Conservation (phyloP, 108 stramenopile genomes). For the Cylindrotheca fusiformis region DNA sequence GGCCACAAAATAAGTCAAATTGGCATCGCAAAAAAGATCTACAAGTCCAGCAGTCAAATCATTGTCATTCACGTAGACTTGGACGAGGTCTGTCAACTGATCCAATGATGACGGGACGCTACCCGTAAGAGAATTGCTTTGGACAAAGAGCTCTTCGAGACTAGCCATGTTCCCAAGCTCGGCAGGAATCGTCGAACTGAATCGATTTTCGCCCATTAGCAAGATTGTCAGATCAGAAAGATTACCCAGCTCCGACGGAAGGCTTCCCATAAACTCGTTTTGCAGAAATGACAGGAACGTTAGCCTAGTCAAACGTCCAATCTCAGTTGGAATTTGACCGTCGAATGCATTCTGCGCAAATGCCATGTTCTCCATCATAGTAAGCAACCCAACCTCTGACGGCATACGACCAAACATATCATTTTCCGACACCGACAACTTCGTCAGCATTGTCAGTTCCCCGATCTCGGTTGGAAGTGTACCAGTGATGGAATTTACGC, state of each 20-base stretch:
- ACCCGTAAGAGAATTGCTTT: conserved; percentile 27
- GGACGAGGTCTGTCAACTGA: conserved; percentile 25
- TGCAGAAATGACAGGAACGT: background rate
- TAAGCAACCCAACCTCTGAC: background rate
- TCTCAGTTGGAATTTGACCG: conserved; percentile 33
- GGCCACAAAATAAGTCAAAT: too few relatives aligned
- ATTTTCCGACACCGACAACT: background rate
- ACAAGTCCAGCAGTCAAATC: too few relatives aligned
- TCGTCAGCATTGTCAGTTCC: conserved; percentile 16
- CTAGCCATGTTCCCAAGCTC: conserved; percentile 21
- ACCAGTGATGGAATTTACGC: conserved; percentile 52
- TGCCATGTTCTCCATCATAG: too few relatives aligned
- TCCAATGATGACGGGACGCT: conserved; percentile 40
- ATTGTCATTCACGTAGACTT: conserved; percentile 10
- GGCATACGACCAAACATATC: conserved; percentile 26
- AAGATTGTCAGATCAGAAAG: conserved; percentile 18
- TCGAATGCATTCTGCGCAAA: too few relatives aligned
- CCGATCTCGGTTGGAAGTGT: conserved; percentile 55
- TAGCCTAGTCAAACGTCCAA: conserved; percentile 30
- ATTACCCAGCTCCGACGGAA: conserved; percentile 24
- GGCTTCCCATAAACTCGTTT: conserved; percentile 19
- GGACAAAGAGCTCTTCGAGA: conserved; percentile 26
- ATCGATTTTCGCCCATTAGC: conserved; percentile 31
- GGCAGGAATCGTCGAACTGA: conserved; percentile 29
- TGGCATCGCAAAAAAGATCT: too few relatives aligned